Evolutionary conservation across 495 filamentous ascomycete species (phyloP), one percentile per base, ranked within the genome.

Genomic region (Hypoxylon crocopeplum): DNA sequence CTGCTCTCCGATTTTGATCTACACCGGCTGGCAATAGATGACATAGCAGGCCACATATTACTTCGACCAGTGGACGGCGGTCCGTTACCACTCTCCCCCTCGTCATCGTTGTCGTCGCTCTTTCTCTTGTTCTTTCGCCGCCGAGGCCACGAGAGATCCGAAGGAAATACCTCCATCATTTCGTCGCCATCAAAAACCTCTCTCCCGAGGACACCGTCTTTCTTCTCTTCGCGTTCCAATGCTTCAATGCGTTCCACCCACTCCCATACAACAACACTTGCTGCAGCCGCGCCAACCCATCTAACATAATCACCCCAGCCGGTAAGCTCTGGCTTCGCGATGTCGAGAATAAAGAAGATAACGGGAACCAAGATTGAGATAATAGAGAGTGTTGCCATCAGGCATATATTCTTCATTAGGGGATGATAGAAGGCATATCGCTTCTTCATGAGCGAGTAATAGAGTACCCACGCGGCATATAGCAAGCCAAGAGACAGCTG

Each of bases 181-280:
- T 98, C 94, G 62, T 98, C 94, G 11, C 93, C 95, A 66, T 98
- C 94, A 60, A 97, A 98, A 0, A 98, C 85, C 68, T 98, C 94
- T 56, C 94, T 79, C 15, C 94, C 94, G 2, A 98, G 79, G 19
- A 98, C 93, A 7, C 94, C 95, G 56, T 96, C 94, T 71, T 96
- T 96, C 66, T 90, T 90, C 64, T 98, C 94, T 67, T 98, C 93
- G 46, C 94, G 84, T 73, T 98, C 94, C 41, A 98, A 75, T 0
- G 92, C 92, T 70, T 98, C 94, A 47, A 98, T 98, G n/a, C 95
- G 83, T 71, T 98, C 94, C 13, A 98, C 94, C 94, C 94, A 98
- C 72, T 98, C 94, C 94, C 94, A 98, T 1, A 98, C 94, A 12
- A 98, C 89, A 15, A 97, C 94, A 75, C 92, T 97, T 6, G 94